Percentiles rank a stretch among this genome's conserved stretches.
phyloP scores from a whole-genome alignment of 225 moss, liverwort and hornwort genomes.

The Anthoceros angustus region DNA sequence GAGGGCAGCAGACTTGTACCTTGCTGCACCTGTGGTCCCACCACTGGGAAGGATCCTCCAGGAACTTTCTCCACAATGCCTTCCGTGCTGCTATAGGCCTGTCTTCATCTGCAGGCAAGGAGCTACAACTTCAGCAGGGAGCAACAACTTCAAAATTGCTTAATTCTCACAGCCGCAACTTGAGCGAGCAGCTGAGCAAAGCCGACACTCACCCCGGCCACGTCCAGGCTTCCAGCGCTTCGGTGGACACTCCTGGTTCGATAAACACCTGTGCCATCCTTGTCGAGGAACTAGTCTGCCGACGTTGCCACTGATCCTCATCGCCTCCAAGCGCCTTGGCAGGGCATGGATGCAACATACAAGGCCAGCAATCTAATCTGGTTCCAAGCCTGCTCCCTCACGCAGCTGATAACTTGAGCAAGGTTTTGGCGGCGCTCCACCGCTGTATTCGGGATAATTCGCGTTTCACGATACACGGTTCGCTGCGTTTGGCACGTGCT shows the following conservation, averaged over 20 bases:
- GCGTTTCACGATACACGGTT: too few relatives aligned
- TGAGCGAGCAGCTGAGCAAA: too few relatives aligned
- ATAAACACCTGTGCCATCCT: background rate
- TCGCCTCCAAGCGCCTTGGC: background rate
- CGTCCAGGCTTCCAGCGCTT: background rate
- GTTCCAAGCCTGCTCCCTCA: too few relatives aligned
- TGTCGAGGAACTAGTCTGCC: background rate
- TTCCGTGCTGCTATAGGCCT: background rate
- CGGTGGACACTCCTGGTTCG: background rate
- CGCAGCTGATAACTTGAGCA: too few relatives aligned
- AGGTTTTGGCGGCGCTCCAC: too few relatives aligned
- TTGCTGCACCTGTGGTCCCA: slow-evolving; percentile 4
- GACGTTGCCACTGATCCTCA: background rate
- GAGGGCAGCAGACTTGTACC: background rate
- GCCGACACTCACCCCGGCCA: background rate
- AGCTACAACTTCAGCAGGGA: too few relatives aligned
- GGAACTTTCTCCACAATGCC: slow-evolving; percentile 2
- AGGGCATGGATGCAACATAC: too few relatives aligned
- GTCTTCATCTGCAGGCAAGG: background rate
- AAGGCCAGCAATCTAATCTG: too few relatives aligned
- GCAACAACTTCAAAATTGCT: too few relatives aligned
- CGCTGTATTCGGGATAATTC: too few relatives aligned
- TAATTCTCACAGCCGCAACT: too few relatives aligned
- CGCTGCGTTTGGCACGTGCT: too few relatives aligned
- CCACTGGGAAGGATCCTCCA: slow-evolving; percentile 4